Conservation (phyloP, 1,284 basidiomycete genomes). For the Sanghuangporus baumii region DNA sequence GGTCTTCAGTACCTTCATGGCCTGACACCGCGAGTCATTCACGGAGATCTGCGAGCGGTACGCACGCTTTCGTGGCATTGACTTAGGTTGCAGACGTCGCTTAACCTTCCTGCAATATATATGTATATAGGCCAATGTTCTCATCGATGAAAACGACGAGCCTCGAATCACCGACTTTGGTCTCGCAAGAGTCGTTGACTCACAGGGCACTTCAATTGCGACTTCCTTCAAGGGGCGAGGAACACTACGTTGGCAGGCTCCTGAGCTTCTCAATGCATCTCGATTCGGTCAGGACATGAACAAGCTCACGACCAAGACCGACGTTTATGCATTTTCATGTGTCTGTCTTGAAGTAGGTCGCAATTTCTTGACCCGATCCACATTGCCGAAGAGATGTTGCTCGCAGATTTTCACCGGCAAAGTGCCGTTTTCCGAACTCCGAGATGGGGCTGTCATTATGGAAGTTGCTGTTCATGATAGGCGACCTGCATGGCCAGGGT, state of each 20-base stretch:
- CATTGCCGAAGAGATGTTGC: not conserved
- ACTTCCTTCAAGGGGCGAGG: constrained; percentile 3
- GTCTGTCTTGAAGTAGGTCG: constrained; percentile 4
- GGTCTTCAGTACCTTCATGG: constrained; percentile 13
- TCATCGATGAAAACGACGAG: constrained; percentile 3
- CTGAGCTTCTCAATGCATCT: constrained; percentile 4
- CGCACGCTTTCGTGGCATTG: not conserved
- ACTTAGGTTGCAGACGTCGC: not conserved
- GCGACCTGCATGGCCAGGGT: not conserved
- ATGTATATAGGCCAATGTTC: constrained; percentile 6
- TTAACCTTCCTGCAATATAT: not conserved
- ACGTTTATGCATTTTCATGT: constrained; percentile 9
- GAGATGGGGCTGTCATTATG: constrained; percentile 9
- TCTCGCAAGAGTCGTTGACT: constrained; percentile 6
- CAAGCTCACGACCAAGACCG: constrained; percentile 3
- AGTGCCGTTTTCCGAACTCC: constrained; percentile 2
- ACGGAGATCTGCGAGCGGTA: constrained; percentile 14
- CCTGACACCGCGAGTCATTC: constrained; percentile 1
- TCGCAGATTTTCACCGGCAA: constrained; percentile 4
- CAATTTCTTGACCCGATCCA: not conserved
- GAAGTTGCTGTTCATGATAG: constrained; percentile 1
- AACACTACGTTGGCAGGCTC: constrained; percentile 7
- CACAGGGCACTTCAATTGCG: not conserved
- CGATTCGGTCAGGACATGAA: not conserved
- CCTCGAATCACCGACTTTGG: constrained; percentile 11